phyloP scores from a whole-genome alignment of 495 filamentous ascomycete species.

The Tuber borchii region DNA sequence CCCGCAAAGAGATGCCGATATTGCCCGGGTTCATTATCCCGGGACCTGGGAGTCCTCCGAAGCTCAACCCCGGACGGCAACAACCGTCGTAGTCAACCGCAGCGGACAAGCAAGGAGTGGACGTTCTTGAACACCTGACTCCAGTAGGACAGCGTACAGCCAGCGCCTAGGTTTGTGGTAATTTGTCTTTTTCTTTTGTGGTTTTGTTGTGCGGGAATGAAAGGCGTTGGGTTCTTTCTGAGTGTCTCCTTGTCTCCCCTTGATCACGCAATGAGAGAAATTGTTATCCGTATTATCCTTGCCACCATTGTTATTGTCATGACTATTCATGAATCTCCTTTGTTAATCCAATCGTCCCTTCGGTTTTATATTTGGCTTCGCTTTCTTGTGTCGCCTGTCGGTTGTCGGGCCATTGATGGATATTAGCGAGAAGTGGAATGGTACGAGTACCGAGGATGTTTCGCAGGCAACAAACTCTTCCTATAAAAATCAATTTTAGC shows the following conservation, averaged over 20 bases:
- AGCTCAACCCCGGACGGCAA: not conserved
- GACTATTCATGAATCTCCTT: slow-evolving; percentile 1
- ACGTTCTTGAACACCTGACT: not conserved
- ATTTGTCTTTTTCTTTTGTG: not conserved
- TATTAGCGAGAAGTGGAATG: not conserved
- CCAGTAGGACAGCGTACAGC: not conserved
- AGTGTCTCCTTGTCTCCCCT: not conserved
- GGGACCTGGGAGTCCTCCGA: not conserved
- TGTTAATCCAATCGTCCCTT: not conserved
- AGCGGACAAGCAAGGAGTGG: not conserved
- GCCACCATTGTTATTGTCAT: not conserved
- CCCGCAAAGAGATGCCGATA: not conserved
- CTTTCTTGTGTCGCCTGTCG: not conserved
- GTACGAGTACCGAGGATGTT: not conserved
- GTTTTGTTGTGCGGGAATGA: not conserved
- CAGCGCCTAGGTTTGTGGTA: not conserved
- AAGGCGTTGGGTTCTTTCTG: not conserved
- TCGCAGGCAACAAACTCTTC: not conserved
- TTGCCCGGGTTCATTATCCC: slow-evolving; percentile 15
- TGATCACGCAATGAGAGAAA: not conserved
- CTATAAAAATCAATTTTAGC: slow-evolving; percentile 1
- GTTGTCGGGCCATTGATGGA: not conserved
- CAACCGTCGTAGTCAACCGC: slow-evolving; percentile 11
- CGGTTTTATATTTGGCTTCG: not conserved
- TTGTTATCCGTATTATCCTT: not conserved